These are phyloP conservation scores for Paramecium primaurelia DNA, from an alignment of 73 alveolate species.

Conservation along the genomic window DNA sequence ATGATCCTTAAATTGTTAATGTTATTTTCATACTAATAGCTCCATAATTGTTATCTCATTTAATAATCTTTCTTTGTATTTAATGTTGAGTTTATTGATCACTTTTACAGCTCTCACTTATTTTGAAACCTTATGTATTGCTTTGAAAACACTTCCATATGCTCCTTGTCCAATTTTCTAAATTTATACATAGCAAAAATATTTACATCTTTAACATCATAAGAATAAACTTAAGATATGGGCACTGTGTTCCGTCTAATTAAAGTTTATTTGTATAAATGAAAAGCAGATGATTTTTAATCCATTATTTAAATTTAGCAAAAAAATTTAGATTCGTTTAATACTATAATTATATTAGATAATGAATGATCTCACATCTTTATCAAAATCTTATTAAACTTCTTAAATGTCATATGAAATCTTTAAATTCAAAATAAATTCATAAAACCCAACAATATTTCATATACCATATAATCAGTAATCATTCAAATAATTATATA, in stretches of 20 bases:
- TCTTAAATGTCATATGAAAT: not conserved
- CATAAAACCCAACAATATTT: not conserved
- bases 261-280: not conserved
- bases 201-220: slow-evolving; percentile 15
- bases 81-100: not conserved
- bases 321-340: not conserved
- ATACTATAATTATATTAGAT: not conserved
- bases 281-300: slow-evolving; percentile 27
- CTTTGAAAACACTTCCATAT: slow-evolving; percentile 20
- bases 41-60: slow-evolving; percentile 44
- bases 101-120: slow-evolving; percentile 53
- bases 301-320: slow-evolving; percentile 40
- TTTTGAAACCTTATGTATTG: not conserved
- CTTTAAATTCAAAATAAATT: not conserved
- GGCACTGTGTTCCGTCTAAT: not conserved
- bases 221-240: not conserved
- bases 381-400: not conserved
- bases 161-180: slow-evolving; percentile 45
- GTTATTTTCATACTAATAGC: not conserved
- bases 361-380: not conserved
- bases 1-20: slow-evolving; percentile 29
- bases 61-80: slow-evolving; percentile 28
- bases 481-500: not conserved
- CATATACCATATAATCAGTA: not conserved
- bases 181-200: not conserved